Percentiles rank a stretch among this genome's conserved stretches.
phyloP scores from a whole-genome alignment of 805 yeast genomes.

The Monosporozyma unispora region DNA sequence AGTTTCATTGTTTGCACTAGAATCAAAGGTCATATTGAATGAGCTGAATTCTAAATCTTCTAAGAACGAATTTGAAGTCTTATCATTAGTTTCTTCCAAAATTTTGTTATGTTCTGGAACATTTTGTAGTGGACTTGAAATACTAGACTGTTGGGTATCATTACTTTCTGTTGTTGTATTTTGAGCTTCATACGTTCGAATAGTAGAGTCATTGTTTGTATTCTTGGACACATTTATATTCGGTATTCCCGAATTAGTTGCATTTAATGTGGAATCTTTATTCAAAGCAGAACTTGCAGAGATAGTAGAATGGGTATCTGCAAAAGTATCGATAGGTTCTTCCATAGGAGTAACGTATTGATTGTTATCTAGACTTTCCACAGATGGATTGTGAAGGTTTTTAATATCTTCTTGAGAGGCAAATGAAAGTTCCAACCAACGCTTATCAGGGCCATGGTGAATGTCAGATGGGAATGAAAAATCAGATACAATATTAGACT shows the following conservation, averaged over 20 bases:
- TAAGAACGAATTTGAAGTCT: slow-evolving; percentile 5
- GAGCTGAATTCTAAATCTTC: slow-evolving; percentile 29
- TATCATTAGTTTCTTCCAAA: not conserved
- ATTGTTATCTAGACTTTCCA: not conserved
- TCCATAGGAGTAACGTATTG: slow-evolving; percentile 1
- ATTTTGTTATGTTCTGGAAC: not conserved
- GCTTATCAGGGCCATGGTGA: slow-evolving; percentile 9
- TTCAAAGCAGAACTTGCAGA: not conserved
- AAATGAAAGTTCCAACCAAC: slow-evolving; percentile 17
- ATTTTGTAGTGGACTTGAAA: not conserved
- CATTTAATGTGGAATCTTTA: not conserved
- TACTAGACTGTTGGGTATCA: not conserved
- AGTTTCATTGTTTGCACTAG: slow-evolving; percentile 1
- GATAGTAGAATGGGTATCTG: not conserved
- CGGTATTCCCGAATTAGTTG: not conserved
- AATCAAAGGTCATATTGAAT: slow-evolving; percentile 26
- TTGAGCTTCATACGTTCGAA: not conserved
- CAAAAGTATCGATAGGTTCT: not conserved
- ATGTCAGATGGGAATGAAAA: slow-evolving; percentile 15
- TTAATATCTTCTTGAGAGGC: slow-evolving; percentile 19
- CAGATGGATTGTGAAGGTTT: not conserved
- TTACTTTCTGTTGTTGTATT: not conserved
- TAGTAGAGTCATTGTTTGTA: not conserved
- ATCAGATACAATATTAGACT: slow-evolving; percentile 10
- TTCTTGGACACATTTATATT: not conserved